Evolutionary conservation across 1,284 basidiomycete species (phyloP), one percentile per base, ranked within the genome.

Genomic region (Ustilago xerochloae): DNA sequence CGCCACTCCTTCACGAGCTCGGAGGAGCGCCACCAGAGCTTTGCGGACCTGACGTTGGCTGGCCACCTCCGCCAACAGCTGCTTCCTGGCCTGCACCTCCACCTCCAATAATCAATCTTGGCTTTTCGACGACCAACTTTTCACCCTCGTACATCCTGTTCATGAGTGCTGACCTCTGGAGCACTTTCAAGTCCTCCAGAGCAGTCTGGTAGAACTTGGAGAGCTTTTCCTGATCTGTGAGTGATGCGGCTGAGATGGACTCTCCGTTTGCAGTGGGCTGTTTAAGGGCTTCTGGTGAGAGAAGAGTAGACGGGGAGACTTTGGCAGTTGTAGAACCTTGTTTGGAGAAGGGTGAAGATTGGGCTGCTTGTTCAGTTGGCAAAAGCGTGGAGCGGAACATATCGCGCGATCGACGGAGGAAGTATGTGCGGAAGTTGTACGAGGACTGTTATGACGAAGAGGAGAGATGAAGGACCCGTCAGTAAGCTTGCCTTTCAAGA

Each of bases 351-450:
- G 77, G 77, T 1, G 79, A 80, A 1, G 77, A 75, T 20, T 63
- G 58, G 0, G 67, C 72, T 4, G 71, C 72, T 59, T 72, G 63
- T 24, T 50, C 43, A 20, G 63, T 51, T 7, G 73, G 70, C 30
- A 81, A 53, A 16, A 84, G 63, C 22, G 69, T 68, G 4, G 78
- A 65, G 26, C 82, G 75, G 77, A 84, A 84, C 58, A 78, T 70
- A 63, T 84, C 82, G 29, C 82, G 76, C 26, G 81, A 79, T 3
- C 82, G 79, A 22, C 82, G 70, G 48, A 82, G 53, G 61, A 83
- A 84, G 68, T 83, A 84, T 38, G 82, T 82, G 45, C 82, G 81
- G 71, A 84, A 84, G 64, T 81, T 82, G 77, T 84, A 84, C 24
- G 82, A 80, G 1, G 78, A 71, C 81, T 84, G 67, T 16, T 4